A percentile compares a stretch with the other conserved stretches of the same genome.
These are phyloP conservation scores for Tremellales sp. DNA, from an alignment of 1,284 basidiomycete genomes.

Conservation along the genomic window DNA sequence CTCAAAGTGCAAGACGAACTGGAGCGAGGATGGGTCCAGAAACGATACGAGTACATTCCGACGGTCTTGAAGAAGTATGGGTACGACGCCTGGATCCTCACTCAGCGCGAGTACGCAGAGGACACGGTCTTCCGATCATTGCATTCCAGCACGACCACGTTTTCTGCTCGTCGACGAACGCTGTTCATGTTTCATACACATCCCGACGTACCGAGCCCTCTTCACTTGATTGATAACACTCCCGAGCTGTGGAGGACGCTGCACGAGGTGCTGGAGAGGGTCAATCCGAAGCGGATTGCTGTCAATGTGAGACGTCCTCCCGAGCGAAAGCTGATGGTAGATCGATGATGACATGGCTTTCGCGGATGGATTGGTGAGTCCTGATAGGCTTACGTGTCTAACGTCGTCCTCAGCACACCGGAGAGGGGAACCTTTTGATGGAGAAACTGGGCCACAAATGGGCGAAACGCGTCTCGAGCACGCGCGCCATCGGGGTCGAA, in stretches of 20 bases:
- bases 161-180: slow-evolving; percentile 55
- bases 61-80: slow-evolving; percentile 50
- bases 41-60: slow-evolving; percentile 51
- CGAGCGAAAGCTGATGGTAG: background rate
- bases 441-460: slow-evolving; percentile 51
- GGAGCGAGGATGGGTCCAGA: slow-evolving; percentile 52
- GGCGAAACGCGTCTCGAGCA: slow-evolving; percentile 49
- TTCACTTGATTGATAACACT: slow-evolving; percentile 56
- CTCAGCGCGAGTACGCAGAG: slow-evolving; percentile 56
- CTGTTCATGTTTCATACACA: slow-evolving; percentile 56
- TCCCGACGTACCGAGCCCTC: slow-evolving; percentile 33
- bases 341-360: slow-evolving; percentile 54
- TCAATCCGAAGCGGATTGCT: slow-evolving; percentile 51
- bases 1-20: slow-evolving; percentile 53
- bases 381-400: too few relatives aligned
- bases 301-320: slow-evolving; percentile 42
- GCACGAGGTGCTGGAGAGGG: slow-evolving; percentile 41
- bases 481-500: slow-evolving; percentile 55
- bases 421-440: slow-evolving; percentile 51
- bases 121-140: slow-evolving; percentile 56
- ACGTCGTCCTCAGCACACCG: slow-evolving; percentile 50
- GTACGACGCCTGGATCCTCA: slow-evolving; percentile 39
- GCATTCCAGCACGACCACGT: slow-evolving; percentile 53
- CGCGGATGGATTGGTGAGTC: slow-evolving; percentile 51
- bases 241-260: slow-evolving; percentile 54